phyloP scores from a whole-genome alignment of 1,139 yeast species.

The Suhomyces terraborum region DNA sequence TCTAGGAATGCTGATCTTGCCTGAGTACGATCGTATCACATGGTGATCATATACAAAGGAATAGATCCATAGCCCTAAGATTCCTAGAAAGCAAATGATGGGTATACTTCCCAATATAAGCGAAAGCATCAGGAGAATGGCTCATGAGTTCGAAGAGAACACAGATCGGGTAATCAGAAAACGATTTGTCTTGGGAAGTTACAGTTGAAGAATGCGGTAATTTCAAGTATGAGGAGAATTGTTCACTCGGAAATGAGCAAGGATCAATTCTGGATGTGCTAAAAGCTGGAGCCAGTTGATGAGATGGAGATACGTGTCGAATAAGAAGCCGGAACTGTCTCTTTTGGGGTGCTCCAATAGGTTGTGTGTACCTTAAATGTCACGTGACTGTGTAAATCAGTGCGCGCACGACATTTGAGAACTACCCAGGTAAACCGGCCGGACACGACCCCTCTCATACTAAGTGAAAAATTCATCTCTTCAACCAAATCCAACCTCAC shows the following conservation, averaged over 20 bases:
- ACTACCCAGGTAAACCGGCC: too few species aligned
- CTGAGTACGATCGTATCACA: constrained; percentile 28
- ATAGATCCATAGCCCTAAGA: constrained; percentile 26
- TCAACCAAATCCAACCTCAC: not conserved
- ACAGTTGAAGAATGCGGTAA: too few species aligned
- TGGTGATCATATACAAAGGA: constrained; percentile 28
- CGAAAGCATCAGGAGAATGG: constrained; percentile 5
- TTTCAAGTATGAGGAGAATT: too few species aligned
- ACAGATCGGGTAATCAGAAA: not conserved
- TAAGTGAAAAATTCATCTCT: constrained; percentile 8
- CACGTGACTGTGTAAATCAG: not conserved
- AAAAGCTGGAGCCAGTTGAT: too few species aligned
- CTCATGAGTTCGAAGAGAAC: not conserved
- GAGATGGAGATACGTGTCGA: too few species aligned
- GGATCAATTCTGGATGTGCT: too few species aligned
- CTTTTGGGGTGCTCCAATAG: too few species aligned
- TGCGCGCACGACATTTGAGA: not conserved
- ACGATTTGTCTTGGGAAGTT: not conserved
- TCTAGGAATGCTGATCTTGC: constrained; percentile 17
- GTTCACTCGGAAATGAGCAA: too few species aligned
- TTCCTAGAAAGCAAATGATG: constrained; percentile 19
- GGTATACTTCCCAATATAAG: constrained; percentile 16
- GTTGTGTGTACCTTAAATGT: too few species aligned
- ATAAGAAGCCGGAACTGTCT: too few species aligned
- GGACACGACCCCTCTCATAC: too few species aligned